Percentiles rank a stretch among this genome's conserved stretches.
phyloP scores from a whole-genome alignment of 176 grass and related monocot genomes.

The Microstegium vimineum region DNA sequence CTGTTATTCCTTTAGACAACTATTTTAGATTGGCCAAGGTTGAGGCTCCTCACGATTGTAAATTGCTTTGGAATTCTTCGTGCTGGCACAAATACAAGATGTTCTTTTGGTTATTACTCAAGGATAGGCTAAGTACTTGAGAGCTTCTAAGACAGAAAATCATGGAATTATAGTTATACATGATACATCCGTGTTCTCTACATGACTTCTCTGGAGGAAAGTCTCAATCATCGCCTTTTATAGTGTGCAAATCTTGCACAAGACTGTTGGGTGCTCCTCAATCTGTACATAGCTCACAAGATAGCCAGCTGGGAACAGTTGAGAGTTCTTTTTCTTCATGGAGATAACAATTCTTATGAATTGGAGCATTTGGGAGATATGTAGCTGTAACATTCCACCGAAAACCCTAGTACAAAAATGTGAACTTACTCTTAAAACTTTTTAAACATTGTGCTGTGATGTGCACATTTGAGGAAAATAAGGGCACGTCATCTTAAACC shows the following conservation, averaged over 20 bases:
- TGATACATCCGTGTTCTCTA: not conserved
- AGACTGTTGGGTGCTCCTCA: not conserved
- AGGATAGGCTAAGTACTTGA: not conserved
- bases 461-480: not conserved
- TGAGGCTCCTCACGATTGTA: not conserved
- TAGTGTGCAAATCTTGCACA: not conserved
- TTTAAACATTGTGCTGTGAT: not conserved
- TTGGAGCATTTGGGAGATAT: not conserved
- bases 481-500: not conserved
- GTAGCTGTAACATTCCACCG: not conserved
- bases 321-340: not conserved
- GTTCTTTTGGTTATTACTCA: not conserved
- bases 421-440: not conserved
- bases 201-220: not conserved
- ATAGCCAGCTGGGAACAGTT: too few relatives aligned
- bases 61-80: not conserved
- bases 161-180: not conserved
- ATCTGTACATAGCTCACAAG: not conserved
- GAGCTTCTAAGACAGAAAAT: not conserved
- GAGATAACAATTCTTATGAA: not conserved
- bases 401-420: not conserved
- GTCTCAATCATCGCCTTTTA: not conserved
- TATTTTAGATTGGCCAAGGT: not conserved
- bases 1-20: not conserved
- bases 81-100: not conserved